phyloP scores from a whole-genome alignment of 805 yeast species.

The Ogataea pini region DNA sequence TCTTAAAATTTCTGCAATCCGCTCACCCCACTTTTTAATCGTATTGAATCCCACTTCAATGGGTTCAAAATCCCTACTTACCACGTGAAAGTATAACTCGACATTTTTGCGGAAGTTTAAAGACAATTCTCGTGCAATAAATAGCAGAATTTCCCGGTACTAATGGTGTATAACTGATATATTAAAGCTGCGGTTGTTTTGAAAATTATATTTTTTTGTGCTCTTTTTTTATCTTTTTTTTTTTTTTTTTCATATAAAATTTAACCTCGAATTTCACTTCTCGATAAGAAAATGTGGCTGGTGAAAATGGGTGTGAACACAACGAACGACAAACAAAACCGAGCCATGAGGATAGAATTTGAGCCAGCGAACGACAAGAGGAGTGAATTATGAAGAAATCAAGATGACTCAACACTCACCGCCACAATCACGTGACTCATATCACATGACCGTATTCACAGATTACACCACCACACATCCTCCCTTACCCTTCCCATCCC shows the following conservation, averaged over 20 bases:
- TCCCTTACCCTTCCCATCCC: constrained; percentile 3
- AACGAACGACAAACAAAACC: neutral
- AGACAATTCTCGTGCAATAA: neutral
- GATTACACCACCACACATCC: constrained; percentile 18
- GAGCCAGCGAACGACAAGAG: no score
- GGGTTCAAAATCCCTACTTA: constrained; percentile 14
- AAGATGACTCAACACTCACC: neutral
- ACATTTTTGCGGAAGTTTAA: constrained; percentile 13
- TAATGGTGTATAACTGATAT: no score
- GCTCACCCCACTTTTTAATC: constrained; percentile 3
- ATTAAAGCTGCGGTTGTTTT: no score
- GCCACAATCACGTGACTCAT: neutral
- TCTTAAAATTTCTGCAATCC: neutral
- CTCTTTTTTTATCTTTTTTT: neutral
- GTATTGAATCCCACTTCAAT: no score
- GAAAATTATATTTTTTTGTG: neutral
- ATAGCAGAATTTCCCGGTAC: neutral
- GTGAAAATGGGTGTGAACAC: neutral
- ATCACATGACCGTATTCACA: neutral
- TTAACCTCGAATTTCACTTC: constrained; percentile 1
- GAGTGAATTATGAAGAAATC: no score
- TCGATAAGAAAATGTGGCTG: neutral
- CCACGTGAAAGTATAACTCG: constrained; percentile 30
- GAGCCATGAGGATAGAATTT: no score
- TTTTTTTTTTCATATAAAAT: neutral